phyloP scores from a whole-genome alignment of 1,284 basidiomycete genomes.

The Rhodotorula sp. region DNA sequence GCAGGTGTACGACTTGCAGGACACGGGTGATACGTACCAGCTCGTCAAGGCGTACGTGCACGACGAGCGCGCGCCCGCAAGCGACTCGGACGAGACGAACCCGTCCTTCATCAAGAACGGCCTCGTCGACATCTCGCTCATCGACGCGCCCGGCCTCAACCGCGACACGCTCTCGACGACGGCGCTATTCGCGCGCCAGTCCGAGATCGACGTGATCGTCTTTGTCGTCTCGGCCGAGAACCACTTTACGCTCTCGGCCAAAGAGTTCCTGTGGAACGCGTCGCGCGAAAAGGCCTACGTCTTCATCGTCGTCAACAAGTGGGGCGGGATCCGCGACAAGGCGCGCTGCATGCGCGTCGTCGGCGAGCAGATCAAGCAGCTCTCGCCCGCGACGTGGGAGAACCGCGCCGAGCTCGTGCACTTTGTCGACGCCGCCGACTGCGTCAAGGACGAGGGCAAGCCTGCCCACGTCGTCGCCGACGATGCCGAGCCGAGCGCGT shows the following conservation, averaged over 20 bases:
- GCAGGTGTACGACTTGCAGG: constrained; percentile 73
- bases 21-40: constrained; percentile 57
- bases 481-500: constrained; percentile 54
- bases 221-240: constrained; percentile 99
- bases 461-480: constrained; percentile 35
- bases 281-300: constrained; percentile 97
- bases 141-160: constrained; percentile 97
- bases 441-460: constrained; percentile 41
- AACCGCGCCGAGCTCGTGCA: constrained; percentile 93
- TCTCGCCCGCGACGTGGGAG: constrained; percentile 88
- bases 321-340: constrained; percentile 93
- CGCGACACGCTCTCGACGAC: constrained; percentile 95
- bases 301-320: constrained; percentile 99
- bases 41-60: constrained; percentile 81
- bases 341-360: constrained; percentile 86
- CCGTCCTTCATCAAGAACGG: constrained; percentile 92
- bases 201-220: constrained; percentile 98
- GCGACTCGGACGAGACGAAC: constrained; percentile 47
- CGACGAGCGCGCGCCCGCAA: constrained; percentile 64
- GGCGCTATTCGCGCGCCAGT: constrained; percentile 90
- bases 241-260: constrained; percentile 94
- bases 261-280: constrained; percentile 91
- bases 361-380: constrained; percentile 89
- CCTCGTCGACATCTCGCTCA: constrained; percentile 95
- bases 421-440: constrained; percentile 75